phyloP scores from a whole-genome alignment of 257 asterid species.

The Vinca minor region DNA sequence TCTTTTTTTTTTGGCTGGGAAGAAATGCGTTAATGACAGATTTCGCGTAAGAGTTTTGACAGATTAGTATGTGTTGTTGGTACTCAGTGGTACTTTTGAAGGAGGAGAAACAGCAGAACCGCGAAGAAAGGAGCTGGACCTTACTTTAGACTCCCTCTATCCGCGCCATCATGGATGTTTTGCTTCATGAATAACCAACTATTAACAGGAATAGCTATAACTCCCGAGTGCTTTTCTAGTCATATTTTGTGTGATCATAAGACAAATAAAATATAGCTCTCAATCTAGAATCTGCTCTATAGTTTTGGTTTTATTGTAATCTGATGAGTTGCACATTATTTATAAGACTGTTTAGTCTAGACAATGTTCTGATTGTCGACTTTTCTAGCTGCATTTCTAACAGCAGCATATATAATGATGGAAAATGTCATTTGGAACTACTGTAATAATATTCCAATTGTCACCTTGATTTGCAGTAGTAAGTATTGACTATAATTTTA shows the following conservation, averaged over 20 bases:
- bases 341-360: background rate
- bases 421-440: background rate
- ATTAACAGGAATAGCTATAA: too few species aligned
- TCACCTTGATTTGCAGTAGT: too few species aligned
- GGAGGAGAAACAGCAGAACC: constrained; percentile 41
- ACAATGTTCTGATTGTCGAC: background rate
- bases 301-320: background rate
- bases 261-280: background rate
- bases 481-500: too few species aligned
- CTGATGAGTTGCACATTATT: background rate
- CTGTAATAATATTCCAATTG: background rate
- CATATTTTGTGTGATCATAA: background rate
- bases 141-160: constrained; percentile 70
- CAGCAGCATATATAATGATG: background rate
- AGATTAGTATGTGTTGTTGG: background rate
- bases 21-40: too few species aligned
- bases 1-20: too few species aligned
- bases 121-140: constrained; percentile 65
- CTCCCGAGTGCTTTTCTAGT: background rate
- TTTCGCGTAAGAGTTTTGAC: too few species aligned
- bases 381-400: background rate
- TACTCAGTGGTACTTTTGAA: constrained; percentile 25
- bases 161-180: constrained; percentile 79
- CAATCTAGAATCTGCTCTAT: background rate
- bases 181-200: constrained; percentile 21